Evolutionary conservation across 805 yeast genomes (phyloP), one percentile per base, ranked within the genome.

Genomic region (Wickerhamomyces hampshirensis): DNA sequence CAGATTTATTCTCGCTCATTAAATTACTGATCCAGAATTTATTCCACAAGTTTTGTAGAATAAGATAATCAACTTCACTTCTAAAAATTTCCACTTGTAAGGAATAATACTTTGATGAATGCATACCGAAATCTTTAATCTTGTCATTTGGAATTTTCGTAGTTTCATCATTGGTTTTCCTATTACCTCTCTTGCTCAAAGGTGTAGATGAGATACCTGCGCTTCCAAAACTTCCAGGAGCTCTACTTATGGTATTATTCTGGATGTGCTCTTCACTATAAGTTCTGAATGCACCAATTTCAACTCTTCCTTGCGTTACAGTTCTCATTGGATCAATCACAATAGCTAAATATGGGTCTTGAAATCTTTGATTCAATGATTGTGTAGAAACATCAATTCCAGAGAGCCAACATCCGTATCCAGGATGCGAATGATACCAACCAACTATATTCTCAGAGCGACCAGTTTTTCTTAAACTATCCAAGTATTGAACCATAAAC

Each of bases 381-480:
- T 91, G 98, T 0, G 98, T 91, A 30, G 84, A 80, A 23, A 93
- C 95, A 60, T 91, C 98, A 27, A 91, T 87, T 4, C 93, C 94
- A 37, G 93, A 80, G 30, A 91, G 61, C 96, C 97, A 91, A 58
- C 97, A 89, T 13, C 96, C 97, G 58, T 88, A 91, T 0, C 96
- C 96, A 0, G 98, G 98, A 59, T 91, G 98, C 70, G 98, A 87
- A 59, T 91, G 98, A 60, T 93, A 91, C 98, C 98, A 91, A 8
- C 98, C 98, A 12, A 93, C 85, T 16, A 91, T 83, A 47, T 84
- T 73, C 43, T 84, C 81, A n/a, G 55, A 42, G n/a, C 73, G 58
- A 1, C 75, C 75, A 14, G 69, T 63, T 18, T 63, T 59, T 51
- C 74, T 73, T 43, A 75, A 57, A 28, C 69, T 64, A 37, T 80